These are phyloP conservation scores for Parachaetomium inaequale DNA, from an alignment of 495 filamentous ascomycete species.

Conservation along the genomic window DNA sequence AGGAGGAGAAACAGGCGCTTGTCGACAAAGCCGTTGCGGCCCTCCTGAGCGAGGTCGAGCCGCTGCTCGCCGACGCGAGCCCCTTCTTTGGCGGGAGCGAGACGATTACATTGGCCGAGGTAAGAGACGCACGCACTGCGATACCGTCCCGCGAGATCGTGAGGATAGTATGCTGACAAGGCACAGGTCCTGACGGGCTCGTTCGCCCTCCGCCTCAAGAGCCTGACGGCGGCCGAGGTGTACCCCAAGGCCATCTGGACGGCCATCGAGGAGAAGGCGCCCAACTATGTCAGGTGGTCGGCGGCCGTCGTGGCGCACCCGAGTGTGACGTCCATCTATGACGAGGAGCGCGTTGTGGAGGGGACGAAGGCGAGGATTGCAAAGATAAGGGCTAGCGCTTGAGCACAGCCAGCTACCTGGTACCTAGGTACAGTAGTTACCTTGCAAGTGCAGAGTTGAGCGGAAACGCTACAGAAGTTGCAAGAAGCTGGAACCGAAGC, in stretches of 20 bases:
- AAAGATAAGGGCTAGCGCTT: conserved; percentile 24
- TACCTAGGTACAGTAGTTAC: neutral
- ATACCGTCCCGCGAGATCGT: too few species aligned
- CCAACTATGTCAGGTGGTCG: conserved; percentile 66
- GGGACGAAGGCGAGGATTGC: conserved; percentile 35
- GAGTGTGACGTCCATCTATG: conserved; percentile 64
- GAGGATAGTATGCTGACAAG: neutral
- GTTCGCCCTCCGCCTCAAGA: conserved; percentile 59
- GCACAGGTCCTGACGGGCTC: conserved; percentile 61
- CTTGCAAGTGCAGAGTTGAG: too few species aligned
- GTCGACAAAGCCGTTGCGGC: conserved; percentile 47
- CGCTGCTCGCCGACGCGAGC: conserved; percentile 58
- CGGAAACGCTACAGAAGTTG: too few species aligned
- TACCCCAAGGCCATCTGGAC: conserved; percentile 48
- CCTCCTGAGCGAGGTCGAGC: conserved; percentile 71
- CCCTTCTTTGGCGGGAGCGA: conserved; percentile 82
- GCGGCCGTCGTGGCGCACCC: conserved; percentile 57
- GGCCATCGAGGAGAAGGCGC: conserved; percentile 51
- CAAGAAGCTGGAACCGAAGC: too few species aligned
- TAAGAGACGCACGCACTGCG: conserved; percentile 40
- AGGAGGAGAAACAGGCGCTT: conserved; percentile 39
- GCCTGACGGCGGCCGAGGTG: conserved; percentile 49
- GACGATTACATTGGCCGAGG: conserved; percentile 74
- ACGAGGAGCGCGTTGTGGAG: conserved; percentile 41
- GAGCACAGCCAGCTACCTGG: neutral